Conservation (phyloP, 2,329 filamentous ascomycete genomes). For the Fusarium nurragi region DNA sequence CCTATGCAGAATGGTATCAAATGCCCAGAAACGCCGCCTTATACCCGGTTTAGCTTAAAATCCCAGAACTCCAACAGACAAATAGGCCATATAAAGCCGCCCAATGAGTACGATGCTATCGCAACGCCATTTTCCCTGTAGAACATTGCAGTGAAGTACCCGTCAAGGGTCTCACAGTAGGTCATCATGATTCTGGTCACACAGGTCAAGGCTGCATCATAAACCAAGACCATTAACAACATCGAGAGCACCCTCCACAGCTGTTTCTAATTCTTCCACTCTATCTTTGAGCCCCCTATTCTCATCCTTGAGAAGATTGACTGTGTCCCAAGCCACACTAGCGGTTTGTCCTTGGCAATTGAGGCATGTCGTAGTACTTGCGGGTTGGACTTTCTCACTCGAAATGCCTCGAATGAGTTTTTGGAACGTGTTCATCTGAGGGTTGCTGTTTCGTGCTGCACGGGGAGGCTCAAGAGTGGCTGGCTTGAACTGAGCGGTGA, state of each 20-base stretch:
- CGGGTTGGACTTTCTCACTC: conserved; percentile 45
- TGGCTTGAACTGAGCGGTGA: conserved; percentile 38
- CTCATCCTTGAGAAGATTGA: conserved; percentile 68
- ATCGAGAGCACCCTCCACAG: conserved; percentile 69
- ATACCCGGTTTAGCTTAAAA: conserved; percentile 20
- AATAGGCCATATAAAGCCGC: conserved; percentile 3
- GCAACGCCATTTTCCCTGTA: conserved; percentile 17
- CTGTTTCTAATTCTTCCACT: conserved; percentile 67
- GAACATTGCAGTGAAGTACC: conserved; percentile 20
- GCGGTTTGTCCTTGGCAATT: conserved; percentile 69
- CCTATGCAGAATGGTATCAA: conserved; percentile 44
- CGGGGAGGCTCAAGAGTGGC: conserved; percentile 41
- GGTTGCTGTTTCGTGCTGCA: conserved; percentile 47
- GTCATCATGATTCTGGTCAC: conserved; percentile 3
- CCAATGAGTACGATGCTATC: conserved; percentile 12
- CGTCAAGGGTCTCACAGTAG: conserved; percentile 19
- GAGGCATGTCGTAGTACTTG: conserved; percentile 52
- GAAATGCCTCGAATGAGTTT: conserved; percentile 56
- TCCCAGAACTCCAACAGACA: conserved; percentile 33
- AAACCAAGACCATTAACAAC: conserved; percentile 65
- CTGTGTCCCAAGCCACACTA: conserved; percentile 72
- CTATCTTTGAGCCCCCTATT: conserved; percentile 69
- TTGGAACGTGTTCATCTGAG: conserved; percentile 51
- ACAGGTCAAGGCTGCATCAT: conserved; percentile 24
- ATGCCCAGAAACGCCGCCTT: conserved; percentile 38